Evolutionary conservation across 2,329 filamentous ascomycete genomes (phyloP), one percentile per base, ranked within the genome.

Genomic region (Cladosporium sp.): DNA sequence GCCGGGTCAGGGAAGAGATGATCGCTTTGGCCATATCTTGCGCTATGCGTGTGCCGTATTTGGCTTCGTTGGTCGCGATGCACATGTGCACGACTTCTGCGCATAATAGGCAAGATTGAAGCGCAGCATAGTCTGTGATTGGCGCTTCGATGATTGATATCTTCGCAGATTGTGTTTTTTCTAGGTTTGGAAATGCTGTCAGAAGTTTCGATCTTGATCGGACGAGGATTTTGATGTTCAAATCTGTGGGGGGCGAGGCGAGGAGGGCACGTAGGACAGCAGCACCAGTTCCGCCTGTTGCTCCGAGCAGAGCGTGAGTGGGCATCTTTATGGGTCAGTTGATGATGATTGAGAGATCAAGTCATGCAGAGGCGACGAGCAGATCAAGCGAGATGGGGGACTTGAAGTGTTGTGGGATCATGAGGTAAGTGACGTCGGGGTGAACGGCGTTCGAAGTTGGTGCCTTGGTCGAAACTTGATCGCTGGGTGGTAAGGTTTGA

Each of bases 271-370:
- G 53, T n/a, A 63, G 46, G 34, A 62, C 53, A 18, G 61, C 60
- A n/a, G 58, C 55, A 31, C 61, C 61, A 11, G 61, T 62, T 2
- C 54, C 41, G 19, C 61, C 61, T 22, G 61, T 63, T 10, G 60
- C 60, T 10, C 61, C 61, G 8, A 63, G 57, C 8, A 62, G 53
- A 14, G 58, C 59, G 49, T 62, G 54, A 34, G 53, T 61, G 4
- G 58, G 57, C 60, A 62, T 62, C 2, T 48, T 55, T 43, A 28
- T 28, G 11, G 32, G 14, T 16, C 14, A 16, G 14, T 16, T 16
- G 14, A 16, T 16, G 14, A 16, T 16, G 14, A 16, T 16, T 16
- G 14, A 16, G 14, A 16, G 14, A 16, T 16, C 14, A 16, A 16
- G 14, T 16, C 14, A 16, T 16, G 14, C 14, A 16, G 14, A 16